Conservation (phyloP, 495 filamentous ascomycete genomes). For the Acidiella bohemica region DNA sequence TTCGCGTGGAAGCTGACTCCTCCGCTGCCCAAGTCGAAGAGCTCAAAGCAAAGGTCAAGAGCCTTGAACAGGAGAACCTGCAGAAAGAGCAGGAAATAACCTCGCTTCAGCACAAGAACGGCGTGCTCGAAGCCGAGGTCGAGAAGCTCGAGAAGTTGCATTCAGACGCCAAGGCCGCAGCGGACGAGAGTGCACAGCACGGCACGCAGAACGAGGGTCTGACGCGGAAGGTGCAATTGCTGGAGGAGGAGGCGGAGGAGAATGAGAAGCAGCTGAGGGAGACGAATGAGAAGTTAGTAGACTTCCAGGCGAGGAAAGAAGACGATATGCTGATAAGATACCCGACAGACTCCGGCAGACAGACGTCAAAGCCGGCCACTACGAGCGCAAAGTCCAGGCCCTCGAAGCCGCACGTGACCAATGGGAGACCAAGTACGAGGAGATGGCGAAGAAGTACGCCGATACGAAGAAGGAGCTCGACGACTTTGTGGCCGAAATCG, state of each 20-base stretch:
- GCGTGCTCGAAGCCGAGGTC: conserved; percentile 72
- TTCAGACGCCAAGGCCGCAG: conserved; percentile 65
- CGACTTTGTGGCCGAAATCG: conserved; percentile 74
- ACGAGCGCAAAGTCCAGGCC: conserved; percentile 97
- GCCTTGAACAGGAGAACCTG: conserved; percentile 85
- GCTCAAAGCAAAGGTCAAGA: conserved; percentile 71
- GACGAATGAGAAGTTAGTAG: conserved; percentile 79
- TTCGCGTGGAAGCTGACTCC: conserved; percentile 86
- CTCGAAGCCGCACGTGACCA: conserved; percentile 76
- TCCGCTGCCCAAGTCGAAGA: conserved; percentile 67
- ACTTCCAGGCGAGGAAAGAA: not conserved
- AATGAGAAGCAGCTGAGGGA: conserved; percentile 88
- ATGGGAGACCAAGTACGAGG: conserved; percentile 95
- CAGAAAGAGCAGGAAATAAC: conserved; percentile 95
- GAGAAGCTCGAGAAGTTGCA: conserved; percentile 72
- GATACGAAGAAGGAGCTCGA: conserved; percentile 82
- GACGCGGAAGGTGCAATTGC: conserved; percentile 79
- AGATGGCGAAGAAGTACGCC: conserved; percentile 78
- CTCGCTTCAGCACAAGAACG: conserved; percentile 84
- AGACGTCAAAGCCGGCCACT: conserved; percentile 97
- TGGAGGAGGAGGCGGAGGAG: conserved; percentile 95
- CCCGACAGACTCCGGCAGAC: conserved; percentile 77
- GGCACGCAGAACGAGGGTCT: conserved; percentile 78
- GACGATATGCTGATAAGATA: conserved; percentile 4
- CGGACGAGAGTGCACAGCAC: conserved; percentile 58